Percentiles rank a stretch among this genome's conserved stretches.
Evolutionary conservation across 345 rosid species (phyloP).

Genomic region (Dipteronia sinensis): DNA sequence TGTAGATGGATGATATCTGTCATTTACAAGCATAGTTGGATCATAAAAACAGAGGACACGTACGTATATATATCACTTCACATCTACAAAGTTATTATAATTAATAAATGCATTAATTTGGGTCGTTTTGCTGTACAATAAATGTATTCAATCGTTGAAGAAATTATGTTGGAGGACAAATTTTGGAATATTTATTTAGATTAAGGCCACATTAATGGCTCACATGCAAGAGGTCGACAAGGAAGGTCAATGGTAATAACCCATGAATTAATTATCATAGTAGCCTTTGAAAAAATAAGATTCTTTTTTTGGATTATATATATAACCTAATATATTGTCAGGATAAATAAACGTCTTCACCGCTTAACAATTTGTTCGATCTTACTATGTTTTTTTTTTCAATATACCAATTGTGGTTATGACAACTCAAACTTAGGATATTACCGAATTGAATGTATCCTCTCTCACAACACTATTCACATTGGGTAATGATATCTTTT

Average conservation of each 20-base stretch:
- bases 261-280: background rate
- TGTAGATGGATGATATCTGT: background rate
- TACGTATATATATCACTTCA: background rate
- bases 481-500: too few relatives aligned
- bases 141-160: too few relatives aligned
- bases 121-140: background rate
- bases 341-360: too few relatives aligned
- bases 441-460: too few relatives aligned
- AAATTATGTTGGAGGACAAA: background rate
- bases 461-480: too few relatives aligned
- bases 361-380: too few relatives aligned
- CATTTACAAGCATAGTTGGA: background rate
- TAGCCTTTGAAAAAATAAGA: background rate
- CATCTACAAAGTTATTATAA: background rate
- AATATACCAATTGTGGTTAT: too few relatives aligned
- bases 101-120: background rate
- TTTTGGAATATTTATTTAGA: background rate
- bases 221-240: background rate
- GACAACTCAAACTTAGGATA: too few relatives aligned
- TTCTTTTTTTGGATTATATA: too few relatives aligned
- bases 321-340: too few relatives aligned
- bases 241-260: background rate
- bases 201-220: background rate
- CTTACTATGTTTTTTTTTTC: too few relatives aligned
- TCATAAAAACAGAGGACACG: background rate